These are phyloP conservation scores for Pisolithus tinctorius DNA, from an alignment of 768 basidiomycete genomes.

Conservation along the genomic window DNA sequence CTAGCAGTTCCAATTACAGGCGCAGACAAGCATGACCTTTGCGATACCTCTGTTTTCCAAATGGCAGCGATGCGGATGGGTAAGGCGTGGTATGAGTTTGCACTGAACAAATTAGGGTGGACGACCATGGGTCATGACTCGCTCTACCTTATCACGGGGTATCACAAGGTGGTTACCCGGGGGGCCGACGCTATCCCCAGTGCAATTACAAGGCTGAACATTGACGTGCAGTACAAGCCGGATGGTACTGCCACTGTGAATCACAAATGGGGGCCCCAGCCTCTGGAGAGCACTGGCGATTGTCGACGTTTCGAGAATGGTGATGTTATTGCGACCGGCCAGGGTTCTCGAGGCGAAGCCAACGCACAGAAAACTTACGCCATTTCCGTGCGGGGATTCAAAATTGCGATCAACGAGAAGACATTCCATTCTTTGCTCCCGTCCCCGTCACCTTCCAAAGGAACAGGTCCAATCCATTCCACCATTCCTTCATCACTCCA, in stretches of 20 bases:
- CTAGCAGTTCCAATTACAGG: conserved; percentile 23
- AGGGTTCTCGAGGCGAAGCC: neutral
- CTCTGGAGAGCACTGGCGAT: no score
- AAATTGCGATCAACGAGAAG: neutral
- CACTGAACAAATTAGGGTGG: conserved; percentile 1
- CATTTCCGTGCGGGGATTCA: conserved; percentile 14
- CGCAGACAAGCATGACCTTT: conserved; percentile 11
- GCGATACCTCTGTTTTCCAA: conserved; percentile 3
- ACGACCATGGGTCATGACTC: neutral
- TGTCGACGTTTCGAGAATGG: neutral
- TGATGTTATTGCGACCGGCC: neutral
- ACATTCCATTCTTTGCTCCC: neutral
- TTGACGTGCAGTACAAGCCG: neutral
- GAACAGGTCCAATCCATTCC: neutral
- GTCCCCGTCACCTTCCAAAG: no score
- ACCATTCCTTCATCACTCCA: neutral
- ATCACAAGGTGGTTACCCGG: conserved; percentile 20
- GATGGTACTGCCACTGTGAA: no score
- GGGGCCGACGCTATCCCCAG: conserved; percentile 12
- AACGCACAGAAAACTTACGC: conserved; percentile 8
- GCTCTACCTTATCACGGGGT: conserved; percentile 24
- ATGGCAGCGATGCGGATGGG: conserved; percentile 13
- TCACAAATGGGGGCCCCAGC: no score
- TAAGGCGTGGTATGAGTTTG: conserved; percentile 20
- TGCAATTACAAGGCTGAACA: neutral